phyloP scores from a whole-genome alignment of 2,329 filamentous ascomycete species.

The Talaromyces atroroseus region DNA sequence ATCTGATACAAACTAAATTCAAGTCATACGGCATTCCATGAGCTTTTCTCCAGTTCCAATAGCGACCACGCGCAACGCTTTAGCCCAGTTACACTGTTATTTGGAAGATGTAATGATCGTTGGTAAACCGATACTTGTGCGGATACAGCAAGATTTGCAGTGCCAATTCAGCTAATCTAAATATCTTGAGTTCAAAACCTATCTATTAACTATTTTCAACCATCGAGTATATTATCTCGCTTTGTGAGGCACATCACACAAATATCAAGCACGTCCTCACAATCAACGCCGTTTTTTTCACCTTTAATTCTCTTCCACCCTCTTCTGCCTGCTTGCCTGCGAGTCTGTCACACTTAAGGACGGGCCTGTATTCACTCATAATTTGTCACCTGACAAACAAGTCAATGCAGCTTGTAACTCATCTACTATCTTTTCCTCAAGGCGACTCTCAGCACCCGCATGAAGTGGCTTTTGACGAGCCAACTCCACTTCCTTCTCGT shows the following conservation, averaged over 20 bases:
- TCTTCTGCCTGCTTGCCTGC: too few relatives aligned
- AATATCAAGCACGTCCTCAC: not conserved
- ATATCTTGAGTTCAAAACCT: not conserved
- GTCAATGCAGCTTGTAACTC: slow-evolving; percentile 56
- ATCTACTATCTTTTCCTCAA: slow-evolving; percentile 70
- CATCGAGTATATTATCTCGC: not conserved
- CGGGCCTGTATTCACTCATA: not conserved
- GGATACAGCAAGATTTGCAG: not conserved
- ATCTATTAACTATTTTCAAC: not conserved
- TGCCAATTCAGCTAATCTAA: not conserved
- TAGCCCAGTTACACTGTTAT: too few relatives aligned
- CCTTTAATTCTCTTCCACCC: not conserved
- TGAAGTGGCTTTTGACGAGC: slow-evolving; percentile 37
- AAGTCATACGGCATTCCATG: too few relatives aligned
- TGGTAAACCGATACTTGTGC: too few relatives aligned
- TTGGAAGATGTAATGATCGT: too few relatives aligned
- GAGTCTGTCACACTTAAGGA: too few relatives aligned
- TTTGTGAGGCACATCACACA: not conserved
- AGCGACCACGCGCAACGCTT: too few relatives aligned
- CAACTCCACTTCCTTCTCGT: slow-evolving; percentile 65
- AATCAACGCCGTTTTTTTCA: not conserved
- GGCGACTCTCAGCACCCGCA: slow-evolving; percentile 53
- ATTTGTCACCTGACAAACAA: slow-evolving; percentile 36
- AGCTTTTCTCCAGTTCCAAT: too few relatives aligned
- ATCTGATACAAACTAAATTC: too few relatives aligned